A percentile compares a stretch with the other conserved stretches of the same genome.
phyloP scores from a whole-genome alignment of 2,329 filamentous ascomycete genomes.

The Fusarium algeriense region DNA sequence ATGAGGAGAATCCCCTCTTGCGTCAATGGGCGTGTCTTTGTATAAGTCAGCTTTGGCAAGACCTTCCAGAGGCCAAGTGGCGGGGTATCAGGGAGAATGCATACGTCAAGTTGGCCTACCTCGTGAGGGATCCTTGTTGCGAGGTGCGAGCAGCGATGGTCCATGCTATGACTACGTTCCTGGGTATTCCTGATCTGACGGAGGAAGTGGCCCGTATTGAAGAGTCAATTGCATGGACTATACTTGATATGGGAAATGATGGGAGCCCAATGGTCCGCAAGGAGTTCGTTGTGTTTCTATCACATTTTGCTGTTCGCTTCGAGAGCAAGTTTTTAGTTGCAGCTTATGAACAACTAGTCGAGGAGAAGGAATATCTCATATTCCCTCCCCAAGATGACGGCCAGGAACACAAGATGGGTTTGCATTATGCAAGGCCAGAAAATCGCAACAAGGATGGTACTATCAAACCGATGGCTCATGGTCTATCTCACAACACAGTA shows the following conservation, averaged over 20 bases:
- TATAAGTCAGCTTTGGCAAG: conserved; percentile 93
- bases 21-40: conserved; percentile 97
- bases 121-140: conserved; percentile 87
- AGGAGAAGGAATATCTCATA: conserved; percentile 79
- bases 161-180: conserved; percentile 91
- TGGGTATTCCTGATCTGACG: conserved; percentile 92
- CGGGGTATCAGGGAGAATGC: conserved; percentile 91
- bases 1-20: conserved; percentile 87
- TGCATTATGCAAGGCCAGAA: conserved; percentile 70
- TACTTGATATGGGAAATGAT: conserved; percentile 92
- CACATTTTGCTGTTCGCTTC: conserved; percentile 89
- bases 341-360: conserved; percentile 88
- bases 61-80: conserved; percentile 94
- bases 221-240: conserved; percentile 87
- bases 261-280: conserved; percentile 94
- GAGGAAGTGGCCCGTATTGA: conserved; percentile 92
- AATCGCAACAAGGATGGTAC: conserved; percentile 69
- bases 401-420: conserved; percentile 70
- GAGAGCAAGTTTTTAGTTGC: conserved; percentile 92
- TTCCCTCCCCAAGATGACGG: conserved; percentile 68
- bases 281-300: conserved; percentile 93
- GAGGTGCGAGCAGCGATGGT: conserved; percentile 95
- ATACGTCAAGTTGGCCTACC: conserved; percentile 81
- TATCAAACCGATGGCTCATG: conserved; percentile 68
- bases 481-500: conserved; percentile 85